Evolutionary conservation across 306 rosid genomes (phyloP), one percentile per base, ranked within the genome.

Genomic region (Trichosanthes truncata): DNA sequence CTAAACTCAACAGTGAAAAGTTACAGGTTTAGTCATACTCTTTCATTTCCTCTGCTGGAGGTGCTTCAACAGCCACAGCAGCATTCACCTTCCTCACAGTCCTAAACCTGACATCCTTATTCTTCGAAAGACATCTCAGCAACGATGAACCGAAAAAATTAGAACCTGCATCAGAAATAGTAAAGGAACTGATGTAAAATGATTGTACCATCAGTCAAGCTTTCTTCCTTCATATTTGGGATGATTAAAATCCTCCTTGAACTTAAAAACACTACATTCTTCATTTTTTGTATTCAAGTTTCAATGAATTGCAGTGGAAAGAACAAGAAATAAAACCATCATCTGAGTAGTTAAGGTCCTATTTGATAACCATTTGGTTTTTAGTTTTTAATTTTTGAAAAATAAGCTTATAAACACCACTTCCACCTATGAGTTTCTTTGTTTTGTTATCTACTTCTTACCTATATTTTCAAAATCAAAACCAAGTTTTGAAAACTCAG

Each of bases 11-110:
- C 29, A 31, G 31, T 18, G 29, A 77, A 40, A 23, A 14, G 9
- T 41, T 38, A 57, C 1, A 25, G 43, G 5, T 79, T 84, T 81
- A 74, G n/a, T 63, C 84, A 65, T 89, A 94, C 97, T 91, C 95
- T 74, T 91, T 90, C 80, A 83, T 75, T 84, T 88, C 90, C 83
- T 87, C 89, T 1, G 35, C 20, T 20, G 91, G 84, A 78, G 88
- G 23, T 48, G 91, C 61, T 78, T 82, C 88, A 78, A 89, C 86
- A 75, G 92, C 80, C 17, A 84, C 83, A 3, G 82, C 91, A 51
- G 92, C 93, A 83, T 60, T 80, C 48, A 89, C 90, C 86, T 80
- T 87, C 77, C 55, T 79, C 13, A 49, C 81, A 20, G 69, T 65
- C 26, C 72, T 85, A 23, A 78, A 59, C 84, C 87, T 91, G 55